phyloP scores from a whole-genome alignment of 2,329 filamentous ascomycete genomes.

The Thelonectria olida region DNA sequence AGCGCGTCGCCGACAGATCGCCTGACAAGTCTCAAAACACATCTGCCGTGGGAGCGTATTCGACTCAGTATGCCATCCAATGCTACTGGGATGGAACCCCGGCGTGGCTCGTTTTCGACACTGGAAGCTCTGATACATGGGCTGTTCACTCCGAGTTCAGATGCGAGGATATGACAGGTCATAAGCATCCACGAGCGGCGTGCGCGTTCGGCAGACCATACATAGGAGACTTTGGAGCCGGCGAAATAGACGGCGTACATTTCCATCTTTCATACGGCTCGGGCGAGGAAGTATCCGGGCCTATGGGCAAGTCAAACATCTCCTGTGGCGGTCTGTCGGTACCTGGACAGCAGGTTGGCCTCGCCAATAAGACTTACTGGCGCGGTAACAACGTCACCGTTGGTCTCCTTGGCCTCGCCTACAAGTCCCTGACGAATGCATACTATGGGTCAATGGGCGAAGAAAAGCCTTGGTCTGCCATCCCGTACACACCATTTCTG shows the following conservation, averaged over 20 bases:
- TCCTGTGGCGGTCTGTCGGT: constrained; percentile 56
- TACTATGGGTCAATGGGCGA: constrained; percentile 52
- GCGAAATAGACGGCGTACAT: constrained; percentile 52
- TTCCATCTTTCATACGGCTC: constrained; percentile 58
- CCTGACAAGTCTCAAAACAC: constrained; percentile 49
- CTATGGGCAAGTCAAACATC: constrained; percentile 58
- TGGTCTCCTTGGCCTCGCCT: constrained; percentile 61
- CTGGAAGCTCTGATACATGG: constrained; percentile 64
- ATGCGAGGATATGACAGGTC: constrained; percentile 51
- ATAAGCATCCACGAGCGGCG: constrained; percentile 38
- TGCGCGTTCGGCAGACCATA: constrained; percentile 55
- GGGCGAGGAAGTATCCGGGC: constrained; percentile 58
- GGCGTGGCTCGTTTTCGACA: constrained; percentile 58
- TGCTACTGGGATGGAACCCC: constrained; percentile 51
- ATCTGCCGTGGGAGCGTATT: constrained; percentile 48
- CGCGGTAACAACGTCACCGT: constrained; percentile 61
- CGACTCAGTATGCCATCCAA: constrained; percentile 54
- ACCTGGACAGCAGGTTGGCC: constrained; percentile 55
- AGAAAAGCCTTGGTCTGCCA: constrained; percentile 49
- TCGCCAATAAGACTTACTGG: constrained; percentile 61
- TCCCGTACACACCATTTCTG: constrained; percentile 59
- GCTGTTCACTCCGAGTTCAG: constrained; percentile 51
- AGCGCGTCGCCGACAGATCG: constrained; percentile 25
- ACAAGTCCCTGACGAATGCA: constrained; percentile 59
- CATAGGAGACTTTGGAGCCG: constrained; percentile 52